Evolutionary conservation across 352 stramenopile species (phyloP).

Genomic region (Phytophthora lateralis): DNA sequence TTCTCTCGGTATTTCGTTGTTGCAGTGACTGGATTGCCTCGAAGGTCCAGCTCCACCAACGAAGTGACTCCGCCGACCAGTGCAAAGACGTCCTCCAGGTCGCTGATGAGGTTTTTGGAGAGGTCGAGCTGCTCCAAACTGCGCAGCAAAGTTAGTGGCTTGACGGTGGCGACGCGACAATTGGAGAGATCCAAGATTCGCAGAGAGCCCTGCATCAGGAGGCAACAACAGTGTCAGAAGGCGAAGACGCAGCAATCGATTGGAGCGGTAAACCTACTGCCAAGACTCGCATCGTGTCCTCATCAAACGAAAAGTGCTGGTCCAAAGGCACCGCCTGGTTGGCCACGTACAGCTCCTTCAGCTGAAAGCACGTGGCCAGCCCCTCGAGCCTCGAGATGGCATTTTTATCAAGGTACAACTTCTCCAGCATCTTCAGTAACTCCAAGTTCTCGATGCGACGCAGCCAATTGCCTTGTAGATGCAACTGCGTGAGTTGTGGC

Average conservation of each 20-base stretch:
- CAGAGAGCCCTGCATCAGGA: conserved; percentile 45
- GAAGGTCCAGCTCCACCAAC: conserved; percentile 69
- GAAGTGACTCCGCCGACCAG: conserved; percentile 49
- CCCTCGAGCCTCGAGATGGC: conserved; percentile 64
- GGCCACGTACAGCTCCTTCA: conserved; percentile 74
- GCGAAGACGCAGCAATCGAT: background rate
- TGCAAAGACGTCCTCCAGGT: conserved; percentile 72
- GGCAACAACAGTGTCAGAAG: background rate
- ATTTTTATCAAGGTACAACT: conserved; percentile 78
- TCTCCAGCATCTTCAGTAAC: conserved; percentile 52
- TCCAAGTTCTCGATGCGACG: conserved; percentile 57
- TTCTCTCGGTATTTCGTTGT: conserved; percentile 73
- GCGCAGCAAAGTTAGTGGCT: conserved; percentile 38
- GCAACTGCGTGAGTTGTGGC: conserved; percentile 66
- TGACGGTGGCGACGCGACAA: conserved; percentile 44
- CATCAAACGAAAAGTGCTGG: conserved; percentile 53
- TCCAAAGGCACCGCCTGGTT: conserved; percentile 52
- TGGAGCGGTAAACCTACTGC: conserved; percentile 31
- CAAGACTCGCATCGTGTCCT: conserved; percentile 43
- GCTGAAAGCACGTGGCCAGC: conserved; percentile 19
- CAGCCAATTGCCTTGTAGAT: conserved; percentile 77
- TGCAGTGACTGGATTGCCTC: conserved; percentile 57
- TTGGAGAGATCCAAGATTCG: conserved; percentile 69
- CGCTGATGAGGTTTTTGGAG: conserved; percentile 64
- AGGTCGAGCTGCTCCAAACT: conserved; percentile 66